Base-by-base conservation (phyloP, 805 yeast species). In the Kazachstania viticola region DNA sequence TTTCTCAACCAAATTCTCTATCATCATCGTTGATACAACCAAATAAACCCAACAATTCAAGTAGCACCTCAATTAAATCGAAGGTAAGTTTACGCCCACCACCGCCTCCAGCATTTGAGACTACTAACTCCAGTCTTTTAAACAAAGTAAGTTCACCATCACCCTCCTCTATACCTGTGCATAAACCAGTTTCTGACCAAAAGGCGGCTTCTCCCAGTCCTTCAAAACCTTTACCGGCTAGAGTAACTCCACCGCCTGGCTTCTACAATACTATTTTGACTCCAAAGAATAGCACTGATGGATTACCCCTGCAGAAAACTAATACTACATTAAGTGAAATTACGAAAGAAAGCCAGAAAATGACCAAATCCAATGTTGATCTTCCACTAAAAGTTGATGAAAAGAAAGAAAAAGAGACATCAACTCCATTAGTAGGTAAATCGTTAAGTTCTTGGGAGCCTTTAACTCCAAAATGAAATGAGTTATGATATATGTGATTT, bases 211-310 rank as follows among this genome's bases (percentile, higher is more conserved):
- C 25, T 17, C 11, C 14, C 11, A 27, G 28, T 14, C 17, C 28
- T 14, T 11, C 44, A n/a, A 27, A 34, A 11, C 51, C 54, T 5
- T 60, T 61, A 17, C 48, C 9, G 17, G 55, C 51, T 31, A 32
- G 46, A 3, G 41, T 12, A 9, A 29, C 38, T 9, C 45, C 58
- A 4, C 65, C 65, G 18, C 66, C 65, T 6, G 65, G 65, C 0
- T 59, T 52, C 28, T 46, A 51, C 21, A 58, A 49, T 16, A 23
- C 48, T 3, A 39, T 61, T 6, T 36, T 62, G 27, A 52, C 55
- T 4, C 65, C 65, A 17, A 58, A 43, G 37, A 55, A 51, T 23
- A 24, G 27, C 14, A 27, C 28, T 14, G 35, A 34, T 24, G 33
- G 17, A 3, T 27, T 36, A 8, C 11, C 25, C 3, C 15, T 21